phyloP scores from a whole-genome alignment of 805 yeast species.

The Myxozyma mucilagina region DNA sequence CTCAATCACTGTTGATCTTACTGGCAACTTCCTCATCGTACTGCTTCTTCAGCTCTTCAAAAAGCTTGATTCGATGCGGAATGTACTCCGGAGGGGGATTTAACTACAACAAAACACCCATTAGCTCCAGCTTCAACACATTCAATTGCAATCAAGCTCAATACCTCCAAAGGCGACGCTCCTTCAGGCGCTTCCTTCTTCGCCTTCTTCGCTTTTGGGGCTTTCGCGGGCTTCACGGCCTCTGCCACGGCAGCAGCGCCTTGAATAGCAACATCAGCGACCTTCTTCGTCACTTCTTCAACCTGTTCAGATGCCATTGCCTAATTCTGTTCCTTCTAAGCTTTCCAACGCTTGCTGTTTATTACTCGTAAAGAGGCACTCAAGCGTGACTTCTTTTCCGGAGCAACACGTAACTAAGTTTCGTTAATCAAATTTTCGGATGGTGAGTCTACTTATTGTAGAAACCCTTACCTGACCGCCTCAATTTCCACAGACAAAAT shows the following conservation, averaged over 20 bases:
- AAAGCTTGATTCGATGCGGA: slow-evolving; percentile 72
- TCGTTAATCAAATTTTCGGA: too few relatives aligned
- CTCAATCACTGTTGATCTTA: slow-evolving; percentile 42
- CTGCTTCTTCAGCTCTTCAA: slow-evolving; percentile 75
- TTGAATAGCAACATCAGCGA: slow-evolving; percentile 47
- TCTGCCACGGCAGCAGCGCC: slow-evolving; percentile 19
- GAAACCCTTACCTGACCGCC: too few relatives aligned
- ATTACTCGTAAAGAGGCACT: too few relatives aligned
- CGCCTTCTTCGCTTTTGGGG: slow-evolving; percentile 36
- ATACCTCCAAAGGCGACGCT: slow-evolving; percentile 29
- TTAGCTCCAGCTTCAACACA: background rate
- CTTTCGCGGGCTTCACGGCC: slow-evolving; percentile 22
- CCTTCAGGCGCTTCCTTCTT: slow-evolving; percentile 35
- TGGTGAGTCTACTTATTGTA: too few relatives aligned
- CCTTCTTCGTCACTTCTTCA: slow-evolving; percentile 51
- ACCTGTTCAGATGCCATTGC: slow-evolving; percentile 19
- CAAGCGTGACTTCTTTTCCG: too few relatives aligned
- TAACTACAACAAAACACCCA: slow-evolving; percentile 37
- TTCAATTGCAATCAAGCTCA: background rate
- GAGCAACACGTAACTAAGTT: too few relatives aligned
- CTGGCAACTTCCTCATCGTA: slow-evolving; percentile 71
- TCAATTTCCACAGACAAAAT: too few relatives aligned
- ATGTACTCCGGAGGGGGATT: slow-evolving; percentile 85
- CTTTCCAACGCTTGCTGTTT: background rate
- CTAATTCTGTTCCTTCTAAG: background rate